Conservation (phyloP, 805 yeast species). For the Metschnikowia henanensis region DNA sequence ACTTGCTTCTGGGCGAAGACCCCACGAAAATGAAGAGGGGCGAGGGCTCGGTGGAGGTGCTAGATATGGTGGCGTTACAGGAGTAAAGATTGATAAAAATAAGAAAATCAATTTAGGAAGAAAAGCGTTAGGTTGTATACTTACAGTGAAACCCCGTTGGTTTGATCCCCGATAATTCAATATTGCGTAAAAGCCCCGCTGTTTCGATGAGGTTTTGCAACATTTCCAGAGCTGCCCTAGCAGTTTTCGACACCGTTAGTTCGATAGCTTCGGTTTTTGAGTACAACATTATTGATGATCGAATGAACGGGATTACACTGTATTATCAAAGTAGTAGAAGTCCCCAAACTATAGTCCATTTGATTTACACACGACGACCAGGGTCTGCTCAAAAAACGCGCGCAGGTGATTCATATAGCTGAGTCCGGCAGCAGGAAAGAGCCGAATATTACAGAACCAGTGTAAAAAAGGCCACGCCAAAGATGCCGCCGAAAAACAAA, state of each 20-base stretch:
- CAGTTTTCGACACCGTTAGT: too few relatives aligned
- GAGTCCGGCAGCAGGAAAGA: too few relatives aligned
- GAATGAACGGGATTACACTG: too few relatives aligned
- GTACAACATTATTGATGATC: too few relatives aligned
- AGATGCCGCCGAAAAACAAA: conserved; percentile 49
- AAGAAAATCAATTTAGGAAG: neutral
- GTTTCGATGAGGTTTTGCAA: too few relatives aligned
- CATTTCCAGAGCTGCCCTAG: too few relatives aligned
- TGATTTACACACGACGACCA: conserved; percentile 3
- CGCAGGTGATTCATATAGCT: neutral
- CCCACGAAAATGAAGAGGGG: conserved; percentile 44
- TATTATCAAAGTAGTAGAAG: neutral
- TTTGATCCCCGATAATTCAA: too few relatives aligned
- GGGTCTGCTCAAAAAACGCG: conserved; percentile 1
- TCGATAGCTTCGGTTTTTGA: too few relatives aligned
- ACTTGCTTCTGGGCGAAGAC: conserved; percentile 50
- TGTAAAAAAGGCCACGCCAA: neutral
- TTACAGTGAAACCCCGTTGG: too few relatives aligned
- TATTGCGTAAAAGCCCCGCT: too few relatives aligned
- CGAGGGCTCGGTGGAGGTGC: conserved; percentile 72
- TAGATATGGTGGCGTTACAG: conserved; percentile 86
- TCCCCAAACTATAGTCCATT: neutral
- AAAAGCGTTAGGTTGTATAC: neutral
- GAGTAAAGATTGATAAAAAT: conserved; percentile 26
- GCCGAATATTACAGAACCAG: too few relatives aligned